Evolutionary conservation across 495 filamentous ascomycete species (phyloP), one percentile per base, ranked within the genome.

Genomic region (Hyphodiscus hymeniophilus): DNA sequence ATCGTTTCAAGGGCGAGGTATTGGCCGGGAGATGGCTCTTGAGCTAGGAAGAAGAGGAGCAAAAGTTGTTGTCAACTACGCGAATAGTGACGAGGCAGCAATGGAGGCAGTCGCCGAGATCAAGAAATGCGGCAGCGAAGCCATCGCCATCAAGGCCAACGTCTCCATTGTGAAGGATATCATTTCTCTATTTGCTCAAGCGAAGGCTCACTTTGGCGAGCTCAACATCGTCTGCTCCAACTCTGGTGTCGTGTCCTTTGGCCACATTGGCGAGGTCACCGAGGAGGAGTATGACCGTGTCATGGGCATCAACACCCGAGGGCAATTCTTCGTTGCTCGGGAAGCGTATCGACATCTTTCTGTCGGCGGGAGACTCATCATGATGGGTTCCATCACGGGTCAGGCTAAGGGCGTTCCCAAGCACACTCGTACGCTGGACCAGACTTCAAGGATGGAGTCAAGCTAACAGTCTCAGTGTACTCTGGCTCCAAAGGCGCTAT

Each of bases 311-410:
- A 91, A 91, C 65, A 79, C 80, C 4, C 72, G 82, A 4, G 86
- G 78, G 0, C 86, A 91, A 66, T 89, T 89, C 72, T 87, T 89
- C 67, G 86, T 91, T 47, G 85, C 81, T 28, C 83, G 84, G 66
- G 73, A 84, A 23, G 85, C 82, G 42, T 80, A 40, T 77, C 79
- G 82, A 63, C 61, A 87, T 62, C 71, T 87, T 38, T 69, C 79
- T 62, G 63, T 71, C 5, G 76, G 80, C 44, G 86, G 86, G 24
- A 72, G 86, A 12, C 63, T 89, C 22, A 81, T 85, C 54, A 65
- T 85, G 34, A 76, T 77, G 68, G 69, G 65, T 43, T 68, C 63
- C 51, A 77, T 79, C 49, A 68, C 74, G 0, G 76, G 73, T 12
- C 65, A 67, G 21, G 56, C 73, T 35, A 63, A 67, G n/a, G 81